phyloP scores from a whole-genome alignment of 495 filamentous ascomycete genomes.

The Penicillium angulare region DNA sequence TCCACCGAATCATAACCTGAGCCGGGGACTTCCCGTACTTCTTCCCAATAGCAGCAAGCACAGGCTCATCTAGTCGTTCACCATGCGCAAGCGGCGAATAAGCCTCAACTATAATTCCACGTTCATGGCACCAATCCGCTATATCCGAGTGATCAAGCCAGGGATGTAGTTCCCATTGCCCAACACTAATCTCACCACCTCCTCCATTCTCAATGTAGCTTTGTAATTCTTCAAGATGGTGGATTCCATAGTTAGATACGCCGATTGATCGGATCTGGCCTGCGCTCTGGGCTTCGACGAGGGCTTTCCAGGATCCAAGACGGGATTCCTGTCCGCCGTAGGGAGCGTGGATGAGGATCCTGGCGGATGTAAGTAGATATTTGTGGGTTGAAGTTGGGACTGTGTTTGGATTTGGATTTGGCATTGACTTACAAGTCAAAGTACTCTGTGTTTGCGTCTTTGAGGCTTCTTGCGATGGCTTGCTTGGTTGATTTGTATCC shows the following conservation, averaged over 20 bases:
- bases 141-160: constrained; percentile 77
- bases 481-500: constrained; percentile 47
- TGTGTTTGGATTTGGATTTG: not conserved
- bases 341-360: constrained; percentile 54
- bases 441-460: constrained; percentile 47
- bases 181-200: constrained; percentile 75
- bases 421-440: constrained; percentile 57
- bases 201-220: constrained; percentile 67
- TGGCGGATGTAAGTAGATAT: no score
- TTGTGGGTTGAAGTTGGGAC: no score
- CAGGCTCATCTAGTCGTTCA: constrained; percentile 58
- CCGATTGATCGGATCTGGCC: constrained; percentile 51
- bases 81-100: constrained; percentile 76
- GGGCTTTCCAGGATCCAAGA: constrained; percentile 47
- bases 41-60: constrained; percentile 56
- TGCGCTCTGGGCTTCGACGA: constrained; percentile 51
- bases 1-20: constrained; percentile 83
- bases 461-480: constrained; percentile 33
- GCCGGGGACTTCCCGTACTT: constrained; percentile 73
- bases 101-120: constrained; percentile 71
- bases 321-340: constrained; percentile 51
- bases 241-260: constrained; percentile 56
- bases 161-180: constrained; percentile 86
- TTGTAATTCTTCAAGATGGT: constrained; percentile 63
- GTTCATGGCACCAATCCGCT: constrained; percentile 66